These are phyloP conservation scores for Stagonosporopsis cucurbitacearum DNA, from an alignment of 2,329 filamentous ascomycete genomes.

Conservation along the genomic window DNA sequence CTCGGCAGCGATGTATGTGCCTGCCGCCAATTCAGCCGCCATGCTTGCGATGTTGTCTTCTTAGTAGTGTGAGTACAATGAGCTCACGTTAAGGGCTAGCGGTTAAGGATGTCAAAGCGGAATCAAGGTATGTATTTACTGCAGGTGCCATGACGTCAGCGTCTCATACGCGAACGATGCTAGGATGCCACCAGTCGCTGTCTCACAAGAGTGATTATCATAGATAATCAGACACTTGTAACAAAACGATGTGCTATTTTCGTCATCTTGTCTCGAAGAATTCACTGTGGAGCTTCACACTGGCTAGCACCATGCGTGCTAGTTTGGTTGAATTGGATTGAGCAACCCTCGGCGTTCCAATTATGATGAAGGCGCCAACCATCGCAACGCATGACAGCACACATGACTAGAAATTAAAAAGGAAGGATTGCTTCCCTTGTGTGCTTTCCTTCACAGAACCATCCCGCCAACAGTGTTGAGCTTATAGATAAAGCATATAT, in stretches of 20 bases:
- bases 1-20: conserved; percentile 47
- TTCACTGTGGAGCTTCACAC: background rate
- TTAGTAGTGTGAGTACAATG: background rate
- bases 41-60: conserved; percentile 23
- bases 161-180: conserved; percentile 5
- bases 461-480: too few relatives aligned
- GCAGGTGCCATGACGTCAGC: conserved; percentile 20
- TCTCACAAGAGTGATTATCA: background rate
- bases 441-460: too few relatives aligned
- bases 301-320: too few relatives aligned
- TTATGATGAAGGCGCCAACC: too few relatives aligned
- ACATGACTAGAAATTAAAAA: too few relatives aligned
- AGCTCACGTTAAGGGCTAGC: too few relatives aligned
- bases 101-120: background rate
- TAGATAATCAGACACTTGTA: background rate
- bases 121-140: conserved; percentile 1
- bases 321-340: too few relatives aligned
- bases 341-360: too few relatives aligned
- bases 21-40: conserved; percentile 52
- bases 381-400: too few relatives aligned
- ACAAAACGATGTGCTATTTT: background rate
- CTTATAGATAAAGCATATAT: too few relatives aligned
- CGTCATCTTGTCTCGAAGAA: background rate
- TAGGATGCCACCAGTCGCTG: background rate
- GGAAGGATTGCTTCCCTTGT: too few relatives aligned